Conservation (phyloP, 305 asterid genomes). For the Salvia sclarea region DNA sequence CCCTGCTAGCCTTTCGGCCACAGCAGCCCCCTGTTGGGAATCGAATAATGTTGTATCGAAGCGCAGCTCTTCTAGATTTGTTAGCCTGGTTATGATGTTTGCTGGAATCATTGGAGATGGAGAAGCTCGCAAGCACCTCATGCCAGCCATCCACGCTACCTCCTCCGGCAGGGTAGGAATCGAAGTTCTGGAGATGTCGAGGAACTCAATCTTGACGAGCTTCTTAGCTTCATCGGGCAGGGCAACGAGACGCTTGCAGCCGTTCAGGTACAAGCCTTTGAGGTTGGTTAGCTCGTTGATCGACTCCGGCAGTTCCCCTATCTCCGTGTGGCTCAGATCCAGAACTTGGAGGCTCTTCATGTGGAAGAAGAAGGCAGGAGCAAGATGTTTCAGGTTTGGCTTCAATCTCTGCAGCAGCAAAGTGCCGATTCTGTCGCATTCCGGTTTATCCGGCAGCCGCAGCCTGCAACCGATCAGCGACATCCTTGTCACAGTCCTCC, state of each 20-base stretch:
- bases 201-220: neutral
- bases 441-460: neutral
- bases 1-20: neutral
- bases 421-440: neutral
- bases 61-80: slow-evolving; percentile 16
- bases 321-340: neutral
- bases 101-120: neutral
- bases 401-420: neutral
- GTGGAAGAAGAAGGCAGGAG: neutral
- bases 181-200: slow-evolving; percentile 11
- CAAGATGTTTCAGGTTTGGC: neutral
- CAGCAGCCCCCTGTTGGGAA: neutral
- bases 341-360: slow-evolving; percentile 2
- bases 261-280: neutral
- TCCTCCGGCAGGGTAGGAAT: neutral
- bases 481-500: slow-evolving; percentile 1
- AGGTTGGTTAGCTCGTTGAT: neutral
- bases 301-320: neutral
- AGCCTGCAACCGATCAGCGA: slow-evolving; percentile 3
- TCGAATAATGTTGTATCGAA: neutral
- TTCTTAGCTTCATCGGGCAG: neutral
- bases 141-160: neutral
- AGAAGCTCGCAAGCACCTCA: slow-evolving; percentile 28
- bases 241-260: neutral
- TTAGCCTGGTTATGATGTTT: neutral